Percentiles rank a stretch among this genome's conserved stretches.
These are phyloP conservation scores for Cryptosporidium tyzzeri DNA, from an alignment of 169 alveolate species.

Conservation along the genomic window DNA sequence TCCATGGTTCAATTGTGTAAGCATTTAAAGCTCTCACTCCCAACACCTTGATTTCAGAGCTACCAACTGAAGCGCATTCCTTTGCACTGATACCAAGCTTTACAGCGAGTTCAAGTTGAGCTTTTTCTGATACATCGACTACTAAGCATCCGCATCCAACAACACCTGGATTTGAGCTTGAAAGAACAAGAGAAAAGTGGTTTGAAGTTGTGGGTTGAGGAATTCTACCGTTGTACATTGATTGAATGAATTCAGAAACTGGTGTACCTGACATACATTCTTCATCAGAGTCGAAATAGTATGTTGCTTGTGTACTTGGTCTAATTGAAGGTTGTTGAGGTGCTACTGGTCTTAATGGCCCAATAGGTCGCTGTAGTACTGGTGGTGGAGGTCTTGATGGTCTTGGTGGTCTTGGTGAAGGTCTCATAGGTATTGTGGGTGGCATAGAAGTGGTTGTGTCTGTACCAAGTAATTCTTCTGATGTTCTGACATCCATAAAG, in stretches of 20 bases:
- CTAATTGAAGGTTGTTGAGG: background rate
- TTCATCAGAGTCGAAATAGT: constrained; percentile 33
- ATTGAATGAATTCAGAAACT: constrained; percentile 37
- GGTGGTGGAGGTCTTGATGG: constrained; percentile 7
- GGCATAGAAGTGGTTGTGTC: background rate
- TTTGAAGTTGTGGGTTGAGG: background rate
- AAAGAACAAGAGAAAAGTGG: constrained; percentile 7
- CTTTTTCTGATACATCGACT: constrained; percentile 21
- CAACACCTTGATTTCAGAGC: constrained; percentile 47
- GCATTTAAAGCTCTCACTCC: background rate
- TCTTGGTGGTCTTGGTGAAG: background rate
- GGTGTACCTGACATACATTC: constrained; percentile 44
- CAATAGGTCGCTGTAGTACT: background rate
- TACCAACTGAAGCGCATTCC: constrained; percentile 47
- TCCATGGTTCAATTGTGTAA: constrained; percentile 6
- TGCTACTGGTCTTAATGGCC: background rate
- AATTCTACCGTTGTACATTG: constrained; percentile 27
- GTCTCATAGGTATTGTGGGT: background rate
- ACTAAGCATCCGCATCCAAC: constrained; percentile 52
- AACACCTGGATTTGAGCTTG: constrained; percentile 9
- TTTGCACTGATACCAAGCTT: constrained; percentile 5
- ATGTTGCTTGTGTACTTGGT: background rate
- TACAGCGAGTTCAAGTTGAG: background rate
- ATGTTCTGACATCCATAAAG: constrained; percentile 40
- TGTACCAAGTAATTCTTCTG: constrained; percentile 1